phyloP scores from a whole-genome alignment of 106 monocot genomes.

The Platanthera zijinensis region DNA sequence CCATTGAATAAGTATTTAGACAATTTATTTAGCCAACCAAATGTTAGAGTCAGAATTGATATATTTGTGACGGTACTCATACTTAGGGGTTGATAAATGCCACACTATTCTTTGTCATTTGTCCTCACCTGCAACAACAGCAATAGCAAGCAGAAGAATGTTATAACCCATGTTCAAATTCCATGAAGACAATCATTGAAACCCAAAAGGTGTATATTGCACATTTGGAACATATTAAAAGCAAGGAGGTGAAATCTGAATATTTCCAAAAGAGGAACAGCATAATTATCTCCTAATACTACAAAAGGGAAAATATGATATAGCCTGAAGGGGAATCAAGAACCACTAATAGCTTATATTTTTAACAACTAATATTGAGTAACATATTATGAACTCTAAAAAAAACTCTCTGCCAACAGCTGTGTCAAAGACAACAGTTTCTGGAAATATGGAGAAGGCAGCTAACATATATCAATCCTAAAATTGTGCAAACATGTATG shows the following conservation, averaged over 20 bases:
- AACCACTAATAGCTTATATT: slow-evolving; percentile 62
- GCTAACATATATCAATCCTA: not conserved
- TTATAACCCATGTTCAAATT: too few species aligned
- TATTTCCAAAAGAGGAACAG: slow-evolving; percentile 9
- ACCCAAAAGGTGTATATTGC: too few species aligned
- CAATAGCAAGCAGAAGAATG: not conserved
- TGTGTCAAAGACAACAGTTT: not conserved
- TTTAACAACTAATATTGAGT: slow-evolving; percentile 50
- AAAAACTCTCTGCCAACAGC: not conserved
- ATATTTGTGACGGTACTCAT: not conserved
- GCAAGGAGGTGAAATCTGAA: slow-evolving; percentile 35
- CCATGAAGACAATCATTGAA: too few species aligned
- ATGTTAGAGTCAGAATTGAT: not conserved
- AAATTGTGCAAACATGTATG: not conserved
- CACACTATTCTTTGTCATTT: not conserved
- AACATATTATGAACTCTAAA: slow-evolving; percentile 14
- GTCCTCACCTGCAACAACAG: not conserved
- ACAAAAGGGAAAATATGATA: not conserved
- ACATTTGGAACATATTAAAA: not conserved
- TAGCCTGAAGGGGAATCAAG: not conserved
- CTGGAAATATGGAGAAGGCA: not conserved
- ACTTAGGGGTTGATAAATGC: not conserved
- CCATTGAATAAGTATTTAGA: too few species aligned
- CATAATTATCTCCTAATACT: not conserved
- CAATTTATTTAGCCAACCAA: not conserved